phyloP scores from a whole-genome alignment of 1,139 yeast genomes.

The Tardiomyces digboiensis region DNA sequence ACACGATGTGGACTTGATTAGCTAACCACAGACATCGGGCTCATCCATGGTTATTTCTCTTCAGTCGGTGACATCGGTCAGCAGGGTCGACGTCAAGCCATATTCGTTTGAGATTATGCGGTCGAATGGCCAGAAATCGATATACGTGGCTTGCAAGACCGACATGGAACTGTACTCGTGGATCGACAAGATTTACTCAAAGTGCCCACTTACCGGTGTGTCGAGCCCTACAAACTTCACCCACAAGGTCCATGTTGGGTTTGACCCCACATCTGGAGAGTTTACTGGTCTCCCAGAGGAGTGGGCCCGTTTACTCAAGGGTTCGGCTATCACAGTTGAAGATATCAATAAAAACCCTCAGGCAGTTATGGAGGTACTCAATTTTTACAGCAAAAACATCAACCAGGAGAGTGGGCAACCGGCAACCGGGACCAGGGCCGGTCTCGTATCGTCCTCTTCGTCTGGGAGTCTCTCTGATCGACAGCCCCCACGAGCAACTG shows the following conservation, averaged over 20 bases:
- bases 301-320: slow-evolving; percentile 32
- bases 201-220: slow-evolving; percentile 75
- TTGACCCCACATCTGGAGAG: slow-evolving; percentile 35
- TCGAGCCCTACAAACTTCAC: slow-evolving; percentile 37
- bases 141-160: slow-evolving; percentile 66
- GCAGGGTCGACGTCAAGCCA: slow-evolving; percentile 57
- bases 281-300: slow-evolving; percentile 37
- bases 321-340: slow-evolving; percentile 36
- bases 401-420: too few relatives aligned
- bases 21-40: slow-evolving; percentile 21
- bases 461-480: slow-evolving; percentile 2
- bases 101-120: slow-evolving; percentile 76
- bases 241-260: slow-evolving; percentile 38
- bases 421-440: too few relatives aligned
- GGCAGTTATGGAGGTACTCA: slow-evolving; percentile 75
- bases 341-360: slow-evolving; percentile 37
- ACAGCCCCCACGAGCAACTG: too few relatives aligned
- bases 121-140: slow-evolving; percentile 42
- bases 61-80: slow-evolving; percentile 45
- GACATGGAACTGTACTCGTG: slow-evolving; percentile 80
- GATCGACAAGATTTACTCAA: slow-evolving; percentile 84
- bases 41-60: slow-evolving; percentile 37
- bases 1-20: slow-evolving; percentile 6
- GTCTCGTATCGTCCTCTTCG: slow-evolving; percentile 1
- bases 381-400: slow-evolving; percentile 47